Conservation (phyloP, 805 yeast genomes). For the Nakazawaea holstii region DNA sequence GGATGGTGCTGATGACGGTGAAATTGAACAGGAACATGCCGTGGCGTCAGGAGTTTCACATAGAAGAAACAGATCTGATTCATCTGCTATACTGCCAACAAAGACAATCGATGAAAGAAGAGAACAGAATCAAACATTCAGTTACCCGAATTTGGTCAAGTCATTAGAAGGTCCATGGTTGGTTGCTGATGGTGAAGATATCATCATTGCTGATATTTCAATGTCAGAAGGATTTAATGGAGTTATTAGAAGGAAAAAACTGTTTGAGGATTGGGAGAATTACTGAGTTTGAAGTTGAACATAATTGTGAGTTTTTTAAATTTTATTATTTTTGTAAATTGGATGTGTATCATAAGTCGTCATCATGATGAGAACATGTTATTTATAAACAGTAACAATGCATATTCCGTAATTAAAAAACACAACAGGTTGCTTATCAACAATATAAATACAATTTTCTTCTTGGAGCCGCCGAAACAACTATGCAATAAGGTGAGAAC, state of each 20-base stretch:
- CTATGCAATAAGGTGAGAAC: constrained; percentile 3
- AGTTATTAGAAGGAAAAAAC: constrained; percentile 20
- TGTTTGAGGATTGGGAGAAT: constrained; percentile 11
- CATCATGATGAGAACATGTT: neutral
- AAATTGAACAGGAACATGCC: neutral
- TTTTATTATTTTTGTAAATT: no score
- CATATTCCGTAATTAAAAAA: neutral
- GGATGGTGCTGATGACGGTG: neutral
- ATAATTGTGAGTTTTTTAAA: neutral
- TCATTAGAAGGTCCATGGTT: constrained; percentile 85
- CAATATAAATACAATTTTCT: neutral
- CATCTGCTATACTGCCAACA: constrained; percentile 11
- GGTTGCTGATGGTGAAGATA: constrained; percentile 54
- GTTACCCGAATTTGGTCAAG: constrained; percentile 67
- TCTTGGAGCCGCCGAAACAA: constrained; percentile 1
- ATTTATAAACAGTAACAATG: neutral
- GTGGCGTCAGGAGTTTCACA: neutral
- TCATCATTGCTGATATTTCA: constrained; percentile 41
- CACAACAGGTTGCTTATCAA: neutral
- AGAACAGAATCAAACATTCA: constrained; percentile 65
- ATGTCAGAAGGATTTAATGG: constrained; percentile 29
- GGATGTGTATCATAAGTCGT: neutral
- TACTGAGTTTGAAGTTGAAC: neutral
- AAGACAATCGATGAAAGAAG: constrained; percentile 75
- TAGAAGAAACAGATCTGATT: neutral